Percentiles rank a stretch among this genome's conserved stretches.
Conservation (phyloP, 192 early-diverging fungal genomes). For the Rhizophlyctis rosea region DNA sequence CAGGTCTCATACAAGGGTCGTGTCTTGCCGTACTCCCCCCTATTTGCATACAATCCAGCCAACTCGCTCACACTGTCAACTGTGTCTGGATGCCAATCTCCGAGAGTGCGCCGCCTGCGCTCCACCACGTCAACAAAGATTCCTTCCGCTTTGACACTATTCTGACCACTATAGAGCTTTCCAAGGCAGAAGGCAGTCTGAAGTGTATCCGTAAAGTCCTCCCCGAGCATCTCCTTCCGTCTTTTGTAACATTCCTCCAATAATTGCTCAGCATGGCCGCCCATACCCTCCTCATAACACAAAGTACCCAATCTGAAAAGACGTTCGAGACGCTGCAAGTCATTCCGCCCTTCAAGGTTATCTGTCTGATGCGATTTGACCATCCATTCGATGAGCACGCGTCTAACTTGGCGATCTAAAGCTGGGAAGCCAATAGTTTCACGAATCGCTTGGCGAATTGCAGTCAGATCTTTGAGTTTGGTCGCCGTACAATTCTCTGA, state of each 20-base stretch:
- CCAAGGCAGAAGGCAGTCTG: neutral
- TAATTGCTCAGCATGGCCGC: too few species aligned
- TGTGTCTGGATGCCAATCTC: neutral
- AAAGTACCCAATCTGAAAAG: too few species aligned
- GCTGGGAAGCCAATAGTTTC: neutral
- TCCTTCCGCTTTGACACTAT: neutral
- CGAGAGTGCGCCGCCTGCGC: neutral
- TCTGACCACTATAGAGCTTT: neutral
- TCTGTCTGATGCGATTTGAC: neutral
- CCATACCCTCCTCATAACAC: too few species aligned
- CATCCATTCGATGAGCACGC: neutral
- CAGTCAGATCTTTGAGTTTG: neutral
- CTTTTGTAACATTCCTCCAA: too few species aligned
- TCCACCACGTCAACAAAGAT: neutral
- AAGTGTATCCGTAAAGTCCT: neutral
- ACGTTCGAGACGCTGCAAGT: too few species aligned
- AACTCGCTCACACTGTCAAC: neutral
- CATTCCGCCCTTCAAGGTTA: too few species aligned
- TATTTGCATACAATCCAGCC: neutral
- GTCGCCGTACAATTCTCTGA: neutral
- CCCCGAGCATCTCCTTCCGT: neutral
- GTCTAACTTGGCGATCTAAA: neutral
- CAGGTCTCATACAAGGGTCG: too few species aligned
- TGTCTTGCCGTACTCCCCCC: neutral
- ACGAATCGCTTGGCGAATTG: neutral